Percentiles rank a stretch among this genome's conserved stretches.
Conservation (phyloP, 139 green algal species). For the Chlorella sp. region DNA sequence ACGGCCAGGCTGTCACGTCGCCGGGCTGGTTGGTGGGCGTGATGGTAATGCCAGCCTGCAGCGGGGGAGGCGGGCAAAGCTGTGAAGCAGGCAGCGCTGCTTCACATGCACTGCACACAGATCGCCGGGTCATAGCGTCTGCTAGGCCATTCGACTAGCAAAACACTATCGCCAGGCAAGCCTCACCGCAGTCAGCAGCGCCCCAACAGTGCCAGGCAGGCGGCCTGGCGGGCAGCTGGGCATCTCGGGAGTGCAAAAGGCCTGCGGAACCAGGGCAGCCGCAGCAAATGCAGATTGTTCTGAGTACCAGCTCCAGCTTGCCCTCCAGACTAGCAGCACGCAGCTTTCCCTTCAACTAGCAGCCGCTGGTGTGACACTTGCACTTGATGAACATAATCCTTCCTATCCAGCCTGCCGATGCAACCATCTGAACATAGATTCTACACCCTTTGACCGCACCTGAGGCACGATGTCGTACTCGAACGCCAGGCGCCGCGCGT, state of each 20-base stretch:
- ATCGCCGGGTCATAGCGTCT: no score
- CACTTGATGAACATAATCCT: no score
- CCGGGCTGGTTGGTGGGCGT: constrained; percentile 2
- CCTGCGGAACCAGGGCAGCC: background rate
- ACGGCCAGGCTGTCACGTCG: background rate
- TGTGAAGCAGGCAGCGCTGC: no score
- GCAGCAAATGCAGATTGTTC: no score
- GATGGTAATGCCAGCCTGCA: background rate
- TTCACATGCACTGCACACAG: no score
- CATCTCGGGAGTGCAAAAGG: constrained; percentile 5
- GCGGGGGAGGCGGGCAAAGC: background rate
- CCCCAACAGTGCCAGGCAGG: background rate
- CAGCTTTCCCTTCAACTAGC: no score
- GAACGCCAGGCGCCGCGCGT: constrained; percentile 7
- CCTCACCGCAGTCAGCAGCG: background rate
- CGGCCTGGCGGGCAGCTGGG: background rate
- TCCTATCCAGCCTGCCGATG: no score
- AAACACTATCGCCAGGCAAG: background rate
- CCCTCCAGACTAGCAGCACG: no score
- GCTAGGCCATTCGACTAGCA: no score
- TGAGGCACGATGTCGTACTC: constrained; percentile 24
- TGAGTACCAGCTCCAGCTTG: no score
- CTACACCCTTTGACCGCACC: background rate
- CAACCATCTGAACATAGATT: no score
- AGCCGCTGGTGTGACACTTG: no score